Percentiles rank a stretch among this genome's conserved stretches.
Conservation (phyloP, 257 asterid genomes). For the Solanum sejunctum region DNA sequence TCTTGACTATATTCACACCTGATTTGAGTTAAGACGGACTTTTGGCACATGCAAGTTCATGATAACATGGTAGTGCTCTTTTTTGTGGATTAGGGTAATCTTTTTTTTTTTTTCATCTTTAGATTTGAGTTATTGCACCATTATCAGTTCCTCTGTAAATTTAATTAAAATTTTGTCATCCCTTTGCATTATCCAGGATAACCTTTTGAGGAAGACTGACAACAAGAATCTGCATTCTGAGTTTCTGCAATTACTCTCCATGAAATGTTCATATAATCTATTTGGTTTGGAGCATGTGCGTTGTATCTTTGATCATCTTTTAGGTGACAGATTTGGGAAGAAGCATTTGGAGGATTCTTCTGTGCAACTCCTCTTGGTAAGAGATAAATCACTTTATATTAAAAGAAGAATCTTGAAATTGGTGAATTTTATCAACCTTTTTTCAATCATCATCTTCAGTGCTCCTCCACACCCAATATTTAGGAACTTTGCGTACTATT, state of each 20-base stretch:
- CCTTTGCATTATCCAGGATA: slow-evolving; percentile 36
- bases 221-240: slow-evolving; percentile 35
- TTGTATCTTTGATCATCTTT: slow-evolving; percentile 43
- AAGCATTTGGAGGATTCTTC: slow-evolving; percentile 33
- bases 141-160: not conserved
- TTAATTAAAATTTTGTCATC: not conserved
- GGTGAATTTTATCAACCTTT: not conserved
- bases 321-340: slow-evolving; percentile 24
- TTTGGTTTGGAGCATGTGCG: slow-evolving; percentile 47
- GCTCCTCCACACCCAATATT: not conserved
- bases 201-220: slow-evolving; percentile 30
- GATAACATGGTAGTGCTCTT: not conserved
- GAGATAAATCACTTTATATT: slow-evolving; percentile 19
- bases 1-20: not conserved
- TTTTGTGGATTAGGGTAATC: not conserved
- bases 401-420: not conserved
- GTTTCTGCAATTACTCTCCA: slow-evolving; percentile 43
- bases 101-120: not conserved
- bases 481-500: not conserved
- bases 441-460: not conserved
- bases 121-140: not conserved
- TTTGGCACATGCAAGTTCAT: not conserved
- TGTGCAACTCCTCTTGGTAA: slow-evolving; percentile 71
- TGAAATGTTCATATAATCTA: slow-evolving; percentile 52
- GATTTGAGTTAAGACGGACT: not conserved